These are phyloP conservation scores for Neofusicoccum parvum DNA, from an alignment of 2,329 filamentous ascomycete species.

Conservation along the genomic window DNA sequence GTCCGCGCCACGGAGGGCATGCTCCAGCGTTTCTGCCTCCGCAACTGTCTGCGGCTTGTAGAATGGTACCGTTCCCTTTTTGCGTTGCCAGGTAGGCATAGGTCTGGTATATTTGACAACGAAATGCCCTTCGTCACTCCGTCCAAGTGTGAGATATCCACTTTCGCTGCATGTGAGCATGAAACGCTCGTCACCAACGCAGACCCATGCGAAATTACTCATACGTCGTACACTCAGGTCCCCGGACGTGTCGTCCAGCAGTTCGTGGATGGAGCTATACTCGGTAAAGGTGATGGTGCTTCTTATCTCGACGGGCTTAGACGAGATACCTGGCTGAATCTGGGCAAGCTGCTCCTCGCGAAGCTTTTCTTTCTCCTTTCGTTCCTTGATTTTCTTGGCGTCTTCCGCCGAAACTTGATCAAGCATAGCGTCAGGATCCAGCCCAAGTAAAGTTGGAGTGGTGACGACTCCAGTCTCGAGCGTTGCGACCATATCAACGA, in stretches of 20 bases:
- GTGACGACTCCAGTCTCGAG: constrained; percentile 84
- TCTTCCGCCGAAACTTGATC: constrained; percentile 65
- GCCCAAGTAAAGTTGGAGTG: constrained; percentile 87
- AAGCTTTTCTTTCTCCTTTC: constrained; percentile 45
- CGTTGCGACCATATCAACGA: constrained; percentile 94
- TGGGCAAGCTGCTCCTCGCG: constrained; percentile 59
- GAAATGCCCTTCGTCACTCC: constrained; percentile 47
- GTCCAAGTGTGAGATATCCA: constrained; percentile 61
- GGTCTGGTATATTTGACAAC: constrained; percentile 46
- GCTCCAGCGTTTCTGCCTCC: constrained; percentile 64
- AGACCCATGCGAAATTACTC: constrained; percentile 81
- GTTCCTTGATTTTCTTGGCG: constrained; percentile 58
- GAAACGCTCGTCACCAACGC: constrained; percentile 69
- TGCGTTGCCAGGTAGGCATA: constrained; percentile 31
- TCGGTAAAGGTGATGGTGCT: constrained; percentile 76
- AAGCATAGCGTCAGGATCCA: constrained; percentile 80
- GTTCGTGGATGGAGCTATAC: constrained; percentile 88
- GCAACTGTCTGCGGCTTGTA: constrained; percentile 67
- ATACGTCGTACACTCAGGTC: constrained; percentile 78
- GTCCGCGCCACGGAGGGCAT: constrained; percentile 83
- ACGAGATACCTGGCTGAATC: constrained; percentile 62
- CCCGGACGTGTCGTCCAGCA: constrained; percentile 78
- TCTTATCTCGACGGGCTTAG: constrained; percentile 52
- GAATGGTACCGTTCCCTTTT: not conserved
- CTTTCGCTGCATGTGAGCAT: constrained; percentile 65